Conservation (phyloP, 2,329 filamentous ascomycete species). For the Myriosclerotinia curreyana region DNA sequence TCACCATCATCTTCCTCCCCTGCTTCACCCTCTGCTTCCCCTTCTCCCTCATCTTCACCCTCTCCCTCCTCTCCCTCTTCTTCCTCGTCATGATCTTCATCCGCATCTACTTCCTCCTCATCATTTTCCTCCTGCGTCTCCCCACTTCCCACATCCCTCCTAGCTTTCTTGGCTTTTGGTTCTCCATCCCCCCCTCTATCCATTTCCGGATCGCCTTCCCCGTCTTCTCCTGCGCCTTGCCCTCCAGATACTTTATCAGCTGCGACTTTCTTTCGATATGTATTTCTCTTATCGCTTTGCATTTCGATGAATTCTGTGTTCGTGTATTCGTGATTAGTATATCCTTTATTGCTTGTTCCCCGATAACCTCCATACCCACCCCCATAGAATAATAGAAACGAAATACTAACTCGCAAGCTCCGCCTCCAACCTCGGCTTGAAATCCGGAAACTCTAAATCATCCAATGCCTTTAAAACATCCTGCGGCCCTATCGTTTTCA, state of each 20-base stretch:
- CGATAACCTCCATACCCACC: too few relatives aligned
- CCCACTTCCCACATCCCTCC: constrained; percentile 45
- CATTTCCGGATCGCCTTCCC: constrained; percentile 43
- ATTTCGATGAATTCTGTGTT: constrained; percentile 63
- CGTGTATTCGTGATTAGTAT: constrained; percentile 18
- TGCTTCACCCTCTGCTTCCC: constrained; percentile 50
- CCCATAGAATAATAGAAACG: neutral
- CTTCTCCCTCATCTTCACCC: constrained; percentile 45
- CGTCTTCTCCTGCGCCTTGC: constrained; percentile 40
- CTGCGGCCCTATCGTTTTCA: constrained; percentile 73
- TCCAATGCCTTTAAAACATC: constrained; percentile 76
- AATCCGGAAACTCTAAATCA: constrained; percentile 70
- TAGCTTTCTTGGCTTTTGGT: constrained; percentile 21
- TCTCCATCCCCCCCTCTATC: constrained; percentile 32
- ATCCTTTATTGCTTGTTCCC: constrained; percentile 16
- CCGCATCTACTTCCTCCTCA: constrained; percentile 48
- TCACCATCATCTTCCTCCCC: constrained; percentile 54
- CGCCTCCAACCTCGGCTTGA: constrained; percentile 67
- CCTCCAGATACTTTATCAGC: constrained; percentile 52
- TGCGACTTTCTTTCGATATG: constrained; percentile 66
- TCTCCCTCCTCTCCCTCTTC: constrained; percentile 42
- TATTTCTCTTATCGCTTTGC: constrained; percentile 71
- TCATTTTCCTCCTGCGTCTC: constrained; percentile 1
- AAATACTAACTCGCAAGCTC: constrained; percentile 67
- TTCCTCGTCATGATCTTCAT: constrained; percentile 43